Conservation (phyloP, 192 early-diverging fungal species). For the Chytriomyces sp. region DNA sequence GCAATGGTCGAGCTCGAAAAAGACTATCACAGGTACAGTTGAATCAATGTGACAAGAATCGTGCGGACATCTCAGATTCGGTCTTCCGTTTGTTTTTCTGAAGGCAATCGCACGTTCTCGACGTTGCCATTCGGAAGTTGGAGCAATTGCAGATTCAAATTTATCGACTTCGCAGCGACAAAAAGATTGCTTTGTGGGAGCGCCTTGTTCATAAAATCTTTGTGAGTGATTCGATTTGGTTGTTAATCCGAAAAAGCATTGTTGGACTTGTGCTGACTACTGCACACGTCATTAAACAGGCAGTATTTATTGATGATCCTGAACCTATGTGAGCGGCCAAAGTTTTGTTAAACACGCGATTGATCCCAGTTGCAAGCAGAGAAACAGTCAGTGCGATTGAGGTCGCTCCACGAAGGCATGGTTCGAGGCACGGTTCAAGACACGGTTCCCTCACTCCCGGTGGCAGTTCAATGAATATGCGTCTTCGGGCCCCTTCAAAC, state of each 20-base stretch:
- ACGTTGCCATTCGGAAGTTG: conserved; percentile 61
- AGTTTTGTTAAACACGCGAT: no score
- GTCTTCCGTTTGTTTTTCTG: background rate
- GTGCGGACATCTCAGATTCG: background rate
- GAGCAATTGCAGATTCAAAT: conserved; percentile 57
- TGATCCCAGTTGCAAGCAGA: no score
- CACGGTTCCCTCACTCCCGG: no score
- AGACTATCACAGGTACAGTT: conserved; percentile 50
- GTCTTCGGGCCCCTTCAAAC: no score
- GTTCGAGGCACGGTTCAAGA: no score
- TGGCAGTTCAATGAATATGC: no score
- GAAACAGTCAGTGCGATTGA: no score
- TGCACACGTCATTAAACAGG: background rate
- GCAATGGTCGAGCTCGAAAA: conserved; percentile 57
- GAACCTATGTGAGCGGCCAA: background rate
- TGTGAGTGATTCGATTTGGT: conserved; percentile 22
- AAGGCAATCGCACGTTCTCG: conserved; percentile 53
- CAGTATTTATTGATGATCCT: conserved; percentile 10
- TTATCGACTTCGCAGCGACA: conserved; percentile 39
- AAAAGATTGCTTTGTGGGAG: conserved; percentile 55
- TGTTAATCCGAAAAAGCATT: no score
- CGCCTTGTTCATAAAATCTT: conserved; percentile 48
- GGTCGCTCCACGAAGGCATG: no score
- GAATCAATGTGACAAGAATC: background rate
- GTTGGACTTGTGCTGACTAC: no score